These are phyloP conservation scores for Anisodus tanguticus DNA, from an alignment of 257 asterid species.

Conservation along the genomic window DNA sequence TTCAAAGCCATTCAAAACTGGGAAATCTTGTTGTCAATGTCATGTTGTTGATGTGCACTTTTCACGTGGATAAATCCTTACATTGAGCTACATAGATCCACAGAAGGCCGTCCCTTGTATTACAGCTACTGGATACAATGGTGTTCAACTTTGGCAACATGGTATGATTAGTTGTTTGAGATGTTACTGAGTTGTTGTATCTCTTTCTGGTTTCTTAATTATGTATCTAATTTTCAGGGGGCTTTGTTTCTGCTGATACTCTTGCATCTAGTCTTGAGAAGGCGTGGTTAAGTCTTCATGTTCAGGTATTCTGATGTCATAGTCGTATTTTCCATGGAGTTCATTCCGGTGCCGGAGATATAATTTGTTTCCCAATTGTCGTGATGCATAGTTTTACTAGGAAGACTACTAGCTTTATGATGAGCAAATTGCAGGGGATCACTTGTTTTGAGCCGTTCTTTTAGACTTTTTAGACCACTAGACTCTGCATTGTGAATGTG, in stretches of 20 bases:
- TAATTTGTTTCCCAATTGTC: conserved; percentile 16
- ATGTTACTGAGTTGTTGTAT: conserved; percentile 28
- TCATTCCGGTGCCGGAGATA: not conserved
- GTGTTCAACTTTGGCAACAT: conserved; percentile 75
- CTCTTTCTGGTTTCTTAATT: conserved; percentile 5
- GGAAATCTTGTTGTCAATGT: conserved; percentile 24
- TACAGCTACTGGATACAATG: conserved; percentile 87
- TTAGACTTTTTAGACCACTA: conserved; percentile 18
- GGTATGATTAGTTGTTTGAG: conserved; percentile 47
- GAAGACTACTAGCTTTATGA: not conserved
- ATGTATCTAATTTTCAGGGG: conserved; percentile 50
- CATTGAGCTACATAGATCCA: conserved; percentile 69
- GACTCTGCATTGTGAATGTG: conserved; percentile 15
- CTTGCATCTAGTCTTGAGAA: conserved; percentile 79
- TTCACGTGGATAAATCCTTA: conserved; percentile 44
- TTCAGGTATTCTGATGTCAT: conserved; percentile 62
- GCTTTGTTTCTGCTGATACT: conserved; percentile 70
- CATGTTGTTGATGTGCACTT: conserved; percentile 12
- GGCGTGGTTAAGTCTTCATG: conserved; percentile 91
- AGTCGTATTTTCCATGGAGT: conserved; percentile 25
- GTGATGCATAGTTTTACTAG: conserved; percentile 1
- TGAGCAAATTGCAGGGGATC: not conserved
- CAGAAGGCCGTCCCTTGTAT: conserved; percentile 77
- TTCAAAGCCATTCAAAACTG: not conserved
- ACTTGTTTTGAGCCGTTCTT: conserved; percentile 15